Evolutionary conservation across 768 basidiomycete genomes (phyloP).

Genomic region (Mrakia hoshinonis): DNA sequence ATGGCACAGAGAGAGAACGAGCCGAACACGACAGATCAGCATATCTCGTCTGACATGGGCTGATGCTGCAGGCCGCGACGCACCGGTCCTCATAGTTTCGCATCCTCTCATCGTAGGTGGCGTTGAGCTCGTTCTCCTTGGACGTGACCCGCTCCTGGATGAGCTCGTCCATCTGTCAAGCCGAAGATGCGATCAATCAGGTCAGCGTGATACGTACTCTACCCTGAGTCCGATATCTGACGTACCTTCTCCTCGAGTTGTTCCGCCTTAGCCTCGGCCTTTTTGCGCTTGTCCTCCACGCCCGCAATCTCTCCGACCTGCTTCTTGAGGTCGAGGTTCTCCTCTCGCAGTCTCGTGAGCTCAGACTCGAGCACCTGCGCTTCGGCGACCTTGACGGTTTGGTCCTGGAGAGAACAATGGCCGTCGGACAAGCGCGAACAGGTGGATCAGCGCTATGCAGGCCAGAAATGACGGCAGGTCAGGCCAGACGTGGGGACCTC

Average conservation of each 20-base stretch:
- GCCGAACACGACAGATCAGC: not conserved
- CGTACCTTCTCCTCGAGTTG: constrained; percentile 73
- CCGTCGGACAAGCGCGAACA: not conserved
- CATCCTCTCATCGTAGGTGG: constrained; percentile 91
- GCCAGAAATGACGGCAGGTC: not conserved
- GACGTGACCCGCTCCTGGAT: constrained; percentile 78
- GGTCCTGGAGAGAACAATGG: constrained; percentile 53
- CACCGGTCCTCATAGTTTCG: constrained; percentile 94
- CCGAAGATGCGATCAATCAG: not conserved
- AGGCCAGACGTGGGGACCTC: not conserved
- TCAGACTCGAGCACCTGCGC: constrained; percentile 67
- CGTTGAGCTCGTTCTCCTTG: constrained; percentile 94
- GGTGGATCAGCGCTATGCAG: not conserved
- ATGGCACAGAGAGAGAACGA: not conserved
- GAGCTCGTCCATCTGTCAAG: constrained; percentile 77
- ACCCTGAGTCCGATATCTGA: not conserved
- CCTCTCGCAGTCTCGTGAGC: constrained; percentile 61
- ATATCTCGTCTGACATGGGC: not conserved
- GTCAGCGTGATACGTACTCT: not conserved
- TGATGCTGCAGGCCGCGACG: constrained; percentile 32
- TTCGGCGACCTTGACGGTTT: constrained; percentile 82
- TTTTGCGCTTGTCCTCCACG: constrained; percentile 65
- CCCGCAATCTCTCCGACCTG: constrained; percentile 56
- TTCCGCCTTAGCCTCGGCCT: constrained; percentile 62
- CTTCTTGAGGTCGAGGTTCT: constrained; percentile 71